Conservation (phyloP, 1,284 basidiomycete genomes). For the Inonotus obliquus region DNA sequence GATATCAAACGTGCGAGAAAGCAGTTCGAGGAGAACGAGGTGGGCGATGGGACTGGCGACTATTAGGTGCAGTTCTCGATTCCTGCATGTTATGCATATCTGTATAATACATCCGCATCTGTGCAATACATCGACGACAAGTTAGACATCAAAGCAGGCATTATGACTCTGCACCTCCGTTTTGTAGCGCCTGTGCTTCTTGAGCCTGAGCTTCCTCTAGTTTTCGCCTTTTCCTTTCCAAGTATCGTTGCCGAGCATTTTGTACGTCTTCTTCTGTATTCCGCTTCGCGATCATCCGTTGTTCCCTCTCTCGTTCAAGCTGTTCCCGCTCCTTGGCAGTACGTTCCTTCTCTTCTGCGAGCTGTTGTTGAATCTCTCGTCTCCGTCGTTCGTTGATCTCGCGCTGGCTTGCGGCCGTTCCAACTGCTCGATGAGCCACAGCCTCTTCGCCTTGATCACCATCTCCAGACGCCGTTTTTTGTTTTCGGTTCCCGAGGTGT, state of each 20-base stretch:
- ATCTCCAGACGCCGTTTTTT: conserved; percentile 21
- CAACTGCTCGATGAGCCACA: conserved; percentile 66
- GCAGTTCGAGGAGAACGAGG: conserved; percentile 58
- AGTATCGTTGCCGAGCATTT: conserved; percentile 71
- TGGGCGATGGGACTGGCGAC: conserved; percentile 3
- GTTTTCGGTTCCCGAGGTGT: conserved; percentile 37
- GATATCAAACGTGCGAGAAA: conserved; percentile 86
- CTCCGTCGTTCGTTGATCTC: conserved; percentile 81
- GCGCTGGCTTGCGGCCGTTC: conserved; percentile 68
- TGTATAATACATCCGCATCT: conserved; percentile 6
- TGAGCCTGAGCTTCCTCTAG: conserved; percentile 45
- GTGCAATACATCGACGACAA: neutral
- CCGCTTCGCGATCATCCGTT: conserved; percentile 54
- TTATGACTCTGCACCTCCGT: neutral
- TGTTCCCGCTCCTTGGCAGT: conserved; percentile 51
- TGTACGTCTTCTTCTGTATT: conserved; percentile 69
- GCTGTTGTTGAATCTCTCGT: conserved; percentile 67
- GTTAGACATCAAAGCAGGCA: neutral
- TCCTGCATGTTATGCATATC: neutral
- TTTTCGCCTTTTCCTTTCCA: conserved; percentile 75
- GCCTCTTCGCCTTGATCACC: conserved; percentile 30
- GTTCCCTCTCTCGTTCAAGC: conserved; percentile 53
- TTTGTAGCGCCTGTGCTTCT: neutral
- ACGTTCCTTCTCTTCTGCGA: conserved; percentile 66
- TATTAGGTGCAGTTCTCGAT: neutral